Base-by-base conservation (phyloP, 2,329 filamentous ascomycete genomes). In the Curvularia spicifera region DNA sequence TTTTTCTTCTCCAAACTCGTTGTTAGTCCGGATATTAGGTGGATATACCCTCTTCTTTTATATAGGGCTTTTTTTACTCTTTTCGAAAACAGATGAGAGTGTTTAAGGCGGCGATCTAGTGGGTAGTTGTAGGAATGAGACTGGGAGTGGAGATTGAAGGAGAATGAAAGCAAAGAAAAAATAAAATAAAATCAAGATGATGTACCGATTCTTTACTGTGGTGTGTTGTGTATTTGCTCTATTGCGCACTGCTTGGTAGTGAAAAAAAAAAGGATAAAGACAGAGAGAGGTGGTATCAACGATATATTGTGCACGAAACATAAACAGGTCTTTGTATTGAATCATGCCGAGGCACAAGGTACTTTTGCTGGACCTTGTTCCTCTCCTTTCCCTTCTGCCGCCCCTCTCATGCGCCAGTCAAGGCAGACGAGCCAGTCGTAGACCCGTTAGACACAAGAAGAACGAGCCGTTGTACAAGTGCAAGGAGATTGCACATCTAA, bases 41-140 rank as follows among this genome's bases (percentile, higher is more conserved):
- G 55, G 49, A 49, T 61, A 52, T 53, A 54, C 47, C 49, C 49
- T 35, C 24, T 57, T 51, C 35, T 48, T 44, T 42, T 6, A 6
- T 4, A 28, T 8, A 8, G 26, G 26, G 26, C 26, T 6, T 20
- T 45, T 51, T 24, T 20, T 33, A 10, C n/a, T 35, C 2, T 35
- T n/a, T 22, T 20, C 44, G 2, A 12, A 8, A 43, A 4, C 1
- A 8, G 40, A 43, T 12, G n/a, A 43, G 13, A 4, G 13, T 15
- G 12, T 35, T 10, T 35, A 35, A 8, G 6, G 5, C 1, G 26
- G 26, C 4, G 26, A 12, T 15, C 33, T 35, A 18, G 20, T 12
- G 9, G 8, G 18, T 10, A 12, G 10, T 22, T 9, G 39, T 22
- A 15, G 39, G 20, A 40, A n/a, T 4, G 39, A 43, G 12, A 24